Evolutionary conservation across 2,329 filamentous ascomycete species (phyloP), one percentile per base, ranked within the genome.

Genomic region (Colletotrichum sansevieriae): DNA sequence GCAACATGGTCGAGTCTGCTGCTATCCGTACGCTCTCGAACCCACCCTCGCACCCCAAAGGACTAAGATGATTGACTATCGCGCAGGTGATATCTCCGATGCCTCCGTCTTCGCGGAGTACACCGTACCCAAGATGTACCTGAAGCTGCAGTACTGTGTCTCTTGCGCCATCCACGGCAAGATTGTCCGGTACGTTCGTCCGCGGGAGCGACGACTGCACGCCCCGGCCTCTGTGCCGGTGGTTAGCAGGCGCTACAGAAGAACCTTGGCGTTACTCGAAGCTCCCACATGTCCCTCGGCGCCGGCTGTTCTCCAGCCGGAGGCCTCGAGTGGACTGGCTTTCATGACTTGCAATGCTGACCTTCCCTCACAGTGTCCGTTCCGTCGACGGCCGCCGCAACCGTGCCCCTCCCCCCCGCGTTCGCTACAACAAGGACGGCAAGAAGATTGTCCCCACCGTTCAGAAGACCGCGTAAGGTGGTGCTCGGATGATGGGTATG

Each of bases 91-190:
- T 94, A 99, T 99, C 88, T 98, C 95, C 76, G 96, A 99, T 84
- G 96, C 97, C 81, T 98, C 96, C 81, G 96, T 99, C 86, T 99
- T 98, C 88, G 85, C 92, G 81, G 96, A 99, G 89, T 99, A 99
- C 90, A 95, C 94, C 78, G 95, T 99, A 81, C 96, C 96, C 87
- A 99, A 99, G 93, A 99, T 99, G 97, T 99, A 99, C 93, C 90
- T 99, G 87, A 99, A 99, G 92, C 92, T 99, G 84, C 96, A 99
- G 90, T 99, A 99, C 94, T 99, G 96, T 86, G 96, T 99, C 83
- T 98, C 95, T 86, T 99, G 96, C 88, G 96, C 96, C 82, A 99
- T 99, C 77, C 96, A 99, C 90, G 96, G 96, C 90, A 99, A 99
- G 93, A 99, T 99, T 85, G 97, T 99, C 86, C 95, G 96, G 95